Evolutionary conservation across 441 rosid species (phyloP).

Genomic region (Croton laevigatus): DNA sequence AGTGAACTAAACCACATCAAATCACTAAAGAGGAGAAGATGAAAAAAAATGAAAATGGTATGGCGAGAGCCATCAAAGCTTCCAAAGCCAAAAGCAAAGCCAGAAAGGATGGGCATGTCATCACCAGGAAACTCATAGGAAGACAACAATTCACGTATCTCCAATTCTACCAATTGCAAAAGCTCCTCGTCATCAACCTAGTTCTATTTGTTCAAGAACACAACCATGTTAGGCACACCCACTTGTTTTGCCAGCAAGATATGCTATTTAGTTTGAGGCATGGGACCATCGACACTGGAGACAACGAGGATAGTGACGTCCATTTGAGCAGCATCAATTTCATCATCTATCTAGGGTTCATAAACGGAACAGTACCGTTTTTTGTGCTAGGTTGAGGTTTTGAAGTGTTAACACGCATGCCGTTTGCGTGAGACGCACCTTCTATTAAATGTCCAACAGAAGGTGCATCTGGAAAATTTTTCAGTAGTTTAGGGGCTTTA

Average conservation of each 20-base stretch:
- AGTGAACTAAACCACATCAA: too few species aligned
- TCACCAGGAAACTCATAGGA: conserved; percentile 87
- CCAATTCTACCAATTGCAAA: conserved; percentile 81
- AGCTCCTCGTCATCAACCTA: conserved; percentile 94
- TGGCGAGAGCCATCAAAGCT: conserved; percentile 68
- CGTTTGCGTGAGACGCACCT: too few species aligned
- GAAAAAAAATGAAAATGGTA: too few species aligned
- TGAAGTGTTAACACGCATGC: too few species aligned
- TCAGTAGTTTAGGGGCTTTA: too few species aligned
- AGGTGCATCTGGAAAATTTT: too few species aligned
- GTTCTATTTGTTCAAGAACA: conserved; percentile 85
- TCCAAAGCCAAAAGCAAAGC: conserved; percentile 83
- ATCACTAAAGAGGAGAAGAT: too few species aligned
- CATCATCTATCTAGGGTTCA: too few species aligned
- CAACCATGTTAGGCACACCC: conserved; percentile 90
- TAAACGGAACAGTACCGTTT: too few species aligned
- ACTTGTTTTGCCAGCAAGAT: conserved; percentile 84
- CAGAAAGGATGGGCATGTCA: conserved; percentile 76
- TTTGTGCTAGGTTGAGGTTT: too few species aligned
- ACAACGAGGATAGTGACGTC: conserved; percentile 86
- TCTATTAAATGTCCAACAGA: too few species aligned
- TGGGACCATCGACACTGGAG: conserved; percentile 86
- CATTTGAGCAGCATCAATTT: conserved; percentile 90
- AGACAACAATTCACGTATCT: conserved; percentile 83
- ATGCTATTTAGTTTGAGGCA: conserved; percentile 95